Base-by-base conservation (phyloP, 2,329 filamentous ascomycete species). In the Aspergillus clavatus region DNA sequence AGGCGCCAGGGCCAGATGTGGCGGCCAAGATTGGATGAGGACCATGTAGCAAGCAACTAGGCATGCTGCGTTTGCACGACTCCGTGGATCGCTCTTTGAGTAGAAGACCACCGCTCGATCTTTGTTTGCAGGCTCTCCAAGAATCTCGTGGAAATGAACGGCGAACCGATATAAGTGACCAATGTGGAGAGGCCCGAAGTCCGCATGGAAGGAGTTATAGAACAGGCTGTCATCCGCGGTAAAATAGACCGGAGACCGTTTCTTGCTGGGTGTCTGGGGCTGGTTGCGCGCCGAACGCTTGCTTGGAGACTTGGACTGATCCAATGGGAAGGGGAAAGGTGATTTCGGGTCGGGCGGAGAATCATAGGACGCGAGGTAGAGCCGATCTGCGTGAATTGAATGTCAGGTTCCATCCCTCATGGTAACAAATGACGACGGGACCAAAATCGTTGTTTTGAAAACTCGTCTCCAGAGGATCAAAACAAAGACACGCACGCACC, bases 41-140 rank as follows among this genome's bases (percentile, higher is more conserved):
- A 98, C 90, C 90, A 98, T 97, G 73, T 98, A 98, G 74, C 89
- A 95, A 43, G 93, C 91, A 37, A 98, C 81, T 62, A 98, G 80
- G 66, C 90, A 96, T 22, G 93, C 89, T 38, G 93, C 89, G 70
- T 98, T 98, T 55, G 65, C 93, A 41, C 66, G 80, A 87, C 90
- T 96, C 64, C 89, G 83, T 24, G 91, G 84, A 71, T 98, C 90
- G 4, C 90, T 85, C 57, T 83, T 84, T 70, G 90, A 96, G 86
- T 89, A 98, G 71, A 98, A 96, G 7, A 97, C 91, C 46, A 98
- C 89, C 1, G 89, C 86, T 38, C 89, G 80, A 54, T 89, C 84
- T 72, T 90, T 87, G 70, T 95, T 96, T 60, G 89, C 87, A 53
- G 89, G 88, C 47, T 90, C 89, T 12, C 88, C 91, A 27, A 98